Evolutionary conservation across 345 rosid genomes (phyloP).

Genomic region (Salix arbutifolia): DNA sequence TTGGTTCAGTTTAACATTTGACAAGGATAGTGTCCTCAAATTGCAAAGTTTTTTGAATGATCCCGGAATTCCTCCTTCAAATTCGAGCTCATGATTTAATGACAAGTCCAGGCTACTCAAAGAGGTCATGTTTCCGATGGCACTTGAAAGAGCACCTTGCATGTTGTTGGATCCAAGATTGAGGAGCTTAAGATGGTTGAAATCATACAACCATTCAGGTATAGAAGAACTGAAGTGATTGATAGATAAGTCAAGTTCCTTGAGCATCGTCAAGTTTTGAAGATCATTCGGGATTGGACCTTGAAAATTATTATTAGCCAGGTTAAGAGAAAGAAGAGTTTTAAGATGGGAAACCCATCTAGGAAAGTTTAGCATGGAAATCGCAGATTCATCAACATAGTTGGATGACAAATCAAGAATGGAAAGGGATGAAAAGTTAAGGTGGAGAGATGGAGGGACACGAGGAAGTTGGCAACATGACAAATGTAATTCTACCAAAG

Average conservation of each 20-base stretch:
- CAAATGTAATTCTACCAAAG: slow-evolving; percentile 9
- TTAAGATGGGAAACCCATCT: slow-evolving; percentile 17
- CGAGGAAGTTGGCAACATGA: background rate
- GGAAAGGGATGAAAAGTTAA: slow-evolving; percentile 19
- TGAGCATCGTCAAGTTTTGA: background rate
- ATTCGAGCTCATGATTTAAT: background rate
- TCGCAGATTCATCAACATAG: background rate
- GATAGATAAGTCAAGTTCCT: background rate
- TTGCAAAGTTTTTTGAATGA: slow-evolving; percentile 17
- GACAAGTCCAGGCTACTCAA: slow-evolving; percentile 10
- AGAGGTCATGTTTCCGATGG: slow-evolving; percentile 17
- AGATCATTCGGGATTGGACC: background rate
- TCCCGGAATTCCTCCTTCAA: slow-evolving; percentile 15
- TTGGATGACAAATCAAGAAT: slow-evolving; percentile 20
- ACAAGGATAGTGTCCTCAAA: background rate
- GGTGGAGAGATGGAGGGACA: background rate
- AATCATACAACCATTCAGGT: background rate
- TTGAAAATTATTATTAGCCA: background rate
- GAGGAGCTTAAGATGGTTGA: slow-evolving; percentile 15
- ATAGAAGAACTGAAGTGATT: background rate
- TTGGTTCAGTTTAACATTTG: background rate
- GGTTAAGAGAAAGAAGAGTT: slow-evolving; percentile 8
- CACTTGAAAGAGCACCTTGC: slow-evolving; percentile 17
- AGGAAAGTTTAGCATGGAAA: background rate
- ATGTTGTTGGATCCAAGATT: background rate